Evolutionary conservation across 169 alveolate genomes (phyloP), one percentile per base, ranked within the genome.

Genomic region (Sarcocystis neurona): DNA sequence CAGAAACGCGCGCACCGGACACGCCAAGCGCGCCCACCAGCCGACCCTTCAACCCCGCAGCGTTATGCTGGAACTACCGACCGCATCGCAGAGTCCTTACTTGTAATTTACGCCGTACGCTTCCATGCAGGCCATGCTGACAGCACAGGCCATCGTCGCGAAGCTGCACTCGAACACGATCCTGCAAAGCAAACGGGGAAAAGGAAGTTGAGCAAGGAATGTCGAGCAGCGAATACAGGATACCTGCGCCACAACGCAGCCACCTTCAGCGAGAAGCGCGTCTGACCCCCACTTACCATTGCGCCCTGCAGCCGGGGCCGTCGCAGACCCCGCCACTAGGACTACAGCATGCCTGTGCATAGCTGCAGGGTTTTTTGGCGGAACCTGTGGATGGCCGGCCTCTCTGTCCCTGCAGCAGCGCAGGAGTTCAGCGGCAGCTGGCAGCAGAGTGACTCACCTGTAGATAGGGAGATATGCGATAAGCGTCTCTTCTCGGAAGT

Each of bases 41-140:
- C 6, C 27, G 27, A 48, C 60, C 60, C 60, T 15, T 6, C 79
- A 8, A 12, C 27, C 18, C 79, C 79, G 27, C 79, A 37, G 27
- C 8, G 41, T 12, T 12, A 37, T 12, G 30, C 10, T 34, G 15
- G 37, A 43, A 74, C 15, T 8, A 6, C 58, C 34, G 4, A 4
- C 3, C 5, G 27, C 23, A 2, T 20, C 27, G 10, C 48, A 60
- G 30, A 23, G 15, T 27, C 48, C 91, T 6, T 77, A 90, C 92
- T 91, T 94, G 89, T 95, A 95, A 80, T 95, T 95, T 43, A 95
- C 96, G 34, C 96, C 96, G 72, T 93, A 94, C 30, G 78, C 84
- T 78, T 95, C 97, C 92, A 95, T 94, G 37, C 88, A 91, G 58
- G 92, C 85, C 84, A 93, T 94, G 58, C 95, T 93, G 79, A 94